phyloP scores from a whole-genome alignment of 495 filamentous ascomycete genomes.

The Aspergillus nidulans region DNA sequence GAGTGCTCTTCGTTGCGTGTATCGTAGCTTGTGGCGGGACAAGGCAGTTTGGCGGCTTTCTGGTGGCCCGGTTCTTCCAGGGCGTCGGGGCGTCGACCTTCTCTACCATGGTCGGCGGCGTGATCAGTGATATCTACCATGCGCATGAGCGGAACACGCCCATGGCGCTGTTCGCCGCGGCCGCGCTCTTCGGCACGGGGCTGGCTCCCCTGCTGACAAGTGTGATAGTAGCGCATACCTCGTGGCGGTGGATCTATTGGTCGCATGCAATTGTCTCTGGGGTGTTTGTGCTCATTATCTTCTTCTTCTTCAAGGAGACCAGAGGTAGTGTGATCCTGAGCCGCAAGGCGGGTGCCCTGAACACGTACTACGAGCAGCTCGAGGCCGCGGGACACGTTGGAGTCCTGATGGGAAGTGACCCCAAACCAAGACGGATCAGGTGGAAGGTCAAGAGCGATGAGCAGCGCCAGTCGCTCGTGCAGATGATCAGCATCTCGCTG shows the following conservation, averaged over 20 bases:
- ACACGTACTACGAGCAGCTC: constrained; percentile 72
- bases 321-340: constrained; percentile 77
- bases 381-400: constrained; percentile 65
- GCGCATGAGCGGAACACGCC: constrained; percentile 76
- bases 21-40: constrained; percentile 78
- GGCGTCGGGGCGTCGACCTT: constrained; percentile 78
- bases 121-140: constrained; percentile 84
- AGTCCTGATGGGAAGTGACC: constrained; percentile 46
- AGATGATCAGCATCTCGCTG: constrained; percentile 70
- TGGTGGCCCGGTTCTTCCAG: constrained; percentile 70
- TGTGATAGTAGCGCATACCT: constrained; percentile 60
- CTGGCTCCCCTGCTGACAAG: constrained; percentile 71
- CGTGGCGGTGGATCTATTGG: constrained; percentile 91
- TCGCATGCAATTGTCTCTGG: constrained; percentile 71
- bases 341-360: constrained; percentile 68
- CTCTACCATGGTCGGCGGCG: constrained; percentile 87
- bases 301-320: constrained; percentile 74
- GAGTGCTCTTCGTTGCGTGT: constrained; percentile 63
- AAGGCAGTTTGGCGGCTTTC: constrained; percentile 63
- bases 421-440: constrained; percentile 55
- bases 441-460: constrained; percentile 87
- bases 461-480: constrained; percentile 61
- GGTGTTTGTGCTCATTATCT: constrained; percentile 57
- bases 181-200: constrained; percentile 76
- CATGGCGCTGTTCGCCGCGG: constrained; percentile 81